phyloP scores from a whole-genome alignment of 768 basidiomycete species.

The Mycena maculata region DNA sequence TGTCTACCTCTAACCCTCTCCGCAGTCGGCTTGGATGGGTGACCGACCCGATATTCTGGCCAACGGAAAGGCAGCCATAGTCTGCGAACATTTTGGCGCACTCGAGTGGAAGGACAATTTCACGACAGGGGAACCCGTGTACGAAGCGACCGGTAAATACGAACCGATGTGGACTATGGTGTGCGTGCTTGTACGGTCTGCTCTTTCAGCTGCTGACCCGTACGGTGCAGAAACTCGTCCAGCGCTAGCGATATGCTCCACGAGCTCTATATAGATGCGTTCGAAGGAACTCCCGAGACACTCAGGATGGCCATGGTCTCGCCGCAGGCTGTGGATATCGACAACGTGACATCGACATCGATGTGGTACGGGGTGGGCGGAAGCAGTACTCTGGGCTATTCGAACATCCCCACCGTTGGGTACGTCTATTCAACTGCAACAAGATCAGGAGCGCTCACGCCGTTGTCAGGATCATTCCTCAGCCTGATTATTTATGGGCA shows the following conservation, averaged over 20 bases:
- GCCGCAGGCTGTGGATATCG: constrained; percentile 41
- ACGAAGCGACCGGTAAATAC: constrained; percentile 39
- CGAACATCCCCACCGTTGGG: constrained; percentile 45
- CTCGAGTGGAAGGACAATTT: constrained; percentile 45
- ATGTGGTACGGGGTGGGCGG: constrained; percentile 47
- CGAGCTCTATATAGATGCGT: constrained; percentile 42
- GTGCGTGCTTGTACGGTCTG: constrained; percentile 25
- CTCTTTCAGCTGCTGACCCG: background rate
- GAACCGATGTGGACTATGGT: constrained; percentile 51
- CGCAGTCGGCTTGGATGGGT: constrained; percentile 43
- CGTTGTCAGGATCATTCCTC: constrained; percentile 41
- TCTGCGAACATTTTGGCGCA: constrained; percentile 47
- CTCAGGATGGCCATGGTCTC: constrained; percentile 46
- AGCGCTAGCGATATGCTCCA: constrained; percentile 38
- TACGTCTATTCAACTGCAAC: constrained; percentile 2
- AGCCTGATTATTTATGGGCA: constrained; percentile 48
- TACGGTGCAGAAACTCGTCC: constrained; percentile 38
- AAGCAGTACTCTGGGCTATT: constrained; percentile 42
- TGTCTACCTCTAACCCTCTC: no score
- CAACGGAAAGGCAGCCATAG: constrained; percentile 44
- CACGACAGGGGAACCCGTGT: constrained; percentile 36
- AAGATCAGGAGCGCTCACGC: background rate
- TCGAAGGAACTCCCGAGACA: constrained; percentile 39
- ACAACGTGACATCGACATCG: constrained; percentile 25
- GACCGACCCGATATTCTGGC: constrained; percentile 38